Base-by-base conservation (phyloP, 768 basidiomycete species). In the Naganishia kalamii region DNA sequence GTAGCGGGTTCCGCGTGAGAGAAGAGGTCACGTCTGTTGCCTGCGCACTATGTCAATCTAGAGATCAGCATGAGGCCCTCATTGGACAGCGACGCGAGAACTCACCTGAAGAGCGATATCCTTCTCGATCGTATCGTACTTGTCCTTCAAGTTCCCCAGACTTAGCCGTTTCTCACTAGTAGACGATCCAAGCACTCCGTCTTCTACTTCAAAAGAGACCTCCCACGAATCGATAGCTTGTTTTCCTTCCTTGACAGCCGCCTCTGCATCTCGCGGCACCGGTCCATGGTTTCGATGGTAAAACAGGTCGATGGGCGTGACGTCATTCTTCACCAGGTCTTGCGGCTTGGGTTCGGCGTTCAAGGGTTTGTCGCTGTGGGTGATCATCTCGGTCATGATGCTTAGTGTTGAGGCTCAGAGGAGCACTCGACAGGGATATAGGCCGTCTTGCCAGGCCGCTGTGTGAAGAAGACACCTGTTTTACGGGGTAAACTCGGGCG, bases 251-350 rank as follows among this genome's bases (percentile, higher is more conserved):
- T 49, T 15, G 8, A 64, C 41, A 17, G 63, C 63, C 6, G 35
- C n/a, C 4, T 40, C 19, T 2, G 63, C 63, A n/a, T 64, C 63
- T 3, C n/a, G 57, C 44, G 69, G 70, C 61, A 67, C 32, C 19
- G 19, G 46, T 48, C 87, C 84, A 70, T 89, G 88, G 70, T 89
- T 89, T 35, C 88, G 84, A 65, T 84, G 84, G 70, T 87, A 90
- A 11, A 85, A 80, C n/a, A 86, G 79, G 48, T 83, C 82, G 60
- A 83, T 82, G 0, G 87, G 87, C 0, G 88, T 88, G 63, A 84
- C 65, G 6, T 81, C 72, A 70, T 85, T 85, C 69, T 85, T 83
- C 21, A 85, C 81, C 13, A 89, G 81, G 19, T 82, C 81, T 40
- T 81, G 74, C 5, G 81, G 81, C 1, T 80, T 77, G 0, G 88